Evolutionary conservation across 2,329 filamentous ascomycete species (phyloP), one percentile per base, ranked within the genome.

Genomic region (Aspergillus pseudoviridinutans): DNA sequence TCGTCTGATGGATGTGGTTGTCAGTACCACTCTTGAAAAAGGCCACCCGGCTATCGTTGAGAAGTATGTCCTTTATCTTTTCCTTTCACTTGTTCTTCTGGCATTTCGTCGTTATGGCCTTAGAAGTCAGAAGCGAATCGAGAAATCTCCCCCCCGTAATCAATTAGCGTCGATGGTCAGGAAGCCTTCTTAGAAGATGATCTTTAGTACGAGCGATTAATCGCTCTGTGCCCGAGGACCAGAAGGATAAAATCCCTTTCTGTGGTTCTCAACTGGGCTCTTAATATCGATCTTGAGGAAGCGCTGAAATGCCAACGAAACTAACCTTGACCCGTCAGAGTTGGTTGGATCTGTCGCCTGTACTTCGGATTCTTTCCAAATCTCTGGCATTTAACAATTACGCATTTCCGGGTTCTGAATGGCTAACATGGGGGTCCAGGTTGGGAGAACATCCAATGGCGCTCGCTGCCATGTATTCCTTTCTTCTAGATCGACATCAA

Each of bases 1-100:
- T 54, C 79, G 82, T 60, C 75, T 84, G 61, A 78, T 86, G 67
- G 79, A 86, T 61, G 74, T 78, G 57, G 81, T 79, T 50, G 71
- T 79, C 58, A 71, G 64, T 51, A 73, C 75, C 55, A 73, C 78
- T 10, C 59, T 79, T 53, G 68, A 75, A 49, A 74, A 72, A 58
- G 78, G 78, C 17, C 78, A 81, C 61, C 76, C 75, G 22, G 71
- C 73, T 28, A 77, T 80, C 59, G 65, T 80, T 58, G 77, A 77
- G 69, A 80, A 79, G 79, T 81, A 80, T 72, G 78, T 79, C 42
- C 51, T 62, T 50, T 56, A 51, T 52, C 61, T 61, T 58, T 55
- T 55, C 62, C 63, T 58, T 58, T 61, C 50, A 50, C 41, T 58
- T 57, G 56, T 32, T 56, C 58, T 60, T 56, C 56, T 66, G 59